Evolutionary conservation across 345 rosid species (phyloP), one percentile per base, ranked within the genome.

Genomic region (Syzygium grande): DNA sequence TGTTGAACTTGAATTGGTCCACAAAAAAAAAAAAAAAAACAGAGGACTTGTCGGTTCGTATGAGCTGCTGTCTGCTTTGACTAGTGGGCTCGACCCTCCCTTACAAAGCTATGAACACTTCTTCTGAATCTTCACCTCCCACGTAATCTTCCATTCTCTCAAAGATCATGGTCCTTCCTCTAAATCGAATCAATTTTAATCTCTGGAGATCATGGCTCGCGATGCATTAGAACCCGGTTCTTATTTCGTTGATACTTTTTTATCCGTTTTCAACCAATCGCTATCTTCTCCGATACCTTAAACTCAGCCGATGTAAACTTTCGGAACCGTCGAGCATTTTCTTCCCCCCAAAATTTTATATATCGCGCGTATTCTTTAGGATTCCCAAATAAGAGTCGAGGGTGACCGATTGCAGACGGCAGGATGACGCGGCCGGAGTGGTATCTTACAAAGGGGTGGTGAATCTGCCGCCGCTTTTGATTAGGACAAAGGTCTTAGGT

Each of bases 1-100:
- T 1, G 79, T 68, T 68, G 79, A 68, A 73, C 80, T 73, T 34
- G 80, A 73, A 73, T 73, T 34, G 46, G 49, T 34, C 80, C 49
- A 4, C 4, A 2, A 17, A 68, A n/a, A n/a, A 17, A 68, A 1
- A 58, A 25, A 12, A 17, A 4, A 34, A n/a, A 0, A 6, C 1
- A 7, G 65, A 59, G 65, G 49, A 73, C 25, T 73, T 9, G 23
- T 73, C 46, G 49, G 11, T 34, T 73, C 80, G 19, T 73, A 9
- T 73, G 46, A 5, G 80, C 80, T 11, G 80, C 46, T 4, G 80
- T 34, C 46, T 68, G 46, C 46, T 68, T 34, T 68, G 46, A 68
- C 43, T 17, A 17, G 46, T 8, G 2, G 79, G 23, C 79, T 21
- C 46, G 79, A 34, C 79, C 79, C 4, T 17, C 34, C 46, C 46